These are phyloP conservation scores for Lentinula aciculospora DNA, from an alignment of 768 basidiomycete genomes.

Conservation along the genomic window DNA sequence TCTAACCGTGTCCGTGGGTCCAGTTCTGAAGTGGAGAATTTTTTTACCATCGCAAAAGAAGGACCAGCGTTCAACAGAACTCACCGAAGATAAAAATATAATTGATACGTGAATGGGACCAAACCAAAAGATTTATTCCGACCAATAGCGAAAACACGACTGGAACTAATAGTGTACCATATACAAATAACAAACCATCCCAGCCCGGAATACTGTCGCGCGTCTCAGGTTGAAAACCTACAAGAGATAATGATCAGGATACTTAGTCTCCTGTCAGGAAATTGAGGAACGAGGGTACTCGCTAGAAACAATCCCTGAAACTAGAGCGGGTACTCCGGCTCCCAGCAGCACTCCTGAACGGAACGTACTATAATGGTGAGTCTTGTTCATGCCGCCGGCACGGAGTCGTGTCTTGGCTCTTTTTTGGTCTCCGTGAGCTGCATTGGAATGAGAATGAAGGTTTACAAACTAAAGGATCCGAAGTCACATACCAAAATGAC, in stretches of 20 bases:
- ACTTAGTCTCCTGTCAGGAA: background rate
- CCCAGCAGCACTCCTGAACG: constrained; percentile 72
- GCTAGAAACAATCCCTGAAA: constrained; percentile 62
- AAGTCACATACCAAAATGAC: constrained; percentile 59
- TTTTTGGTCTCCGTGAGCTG: constrained; percentile 70
- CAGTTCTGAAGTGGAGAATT: constrained; percentile 45
- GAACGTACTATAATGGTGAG: constrained; percentile 68
- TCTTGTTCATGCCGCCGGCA: constrained; percentile 39
- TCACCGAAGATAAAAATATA: constrained; percentile 89
- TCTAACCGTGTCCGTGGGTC: constrained; percentile 69
- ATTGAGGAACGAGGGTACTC: constrained; percentile 6
- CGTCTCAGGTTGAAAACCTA: constrained; percentile 53
- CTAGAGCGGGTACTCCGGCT: constrained; percentile 61
- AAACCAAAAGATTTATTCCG: constrained; percentile 79
- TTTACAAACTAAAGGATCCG: background rate
- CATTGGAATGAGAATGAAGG: background rate
- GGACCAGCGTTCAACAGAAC: constrained; percentile 17
- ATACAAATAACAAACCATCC: constrained; percentile 73
- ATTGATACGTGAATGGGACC: constrained; percentile 75
- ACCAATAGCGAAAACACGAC: constrained; percentile 72
- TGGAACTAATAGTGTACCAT: constrained; percentile 69
- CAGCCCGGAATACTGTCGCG: constrained; percentile 57
- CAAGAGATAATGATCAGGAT: background rate
- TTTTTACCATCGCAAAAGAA: background rate
- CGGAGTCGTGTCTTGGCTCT: constrained; percentile 67